Conservation (phyloP, 257 asterid genomes). For the Vinca minor region DNA sequence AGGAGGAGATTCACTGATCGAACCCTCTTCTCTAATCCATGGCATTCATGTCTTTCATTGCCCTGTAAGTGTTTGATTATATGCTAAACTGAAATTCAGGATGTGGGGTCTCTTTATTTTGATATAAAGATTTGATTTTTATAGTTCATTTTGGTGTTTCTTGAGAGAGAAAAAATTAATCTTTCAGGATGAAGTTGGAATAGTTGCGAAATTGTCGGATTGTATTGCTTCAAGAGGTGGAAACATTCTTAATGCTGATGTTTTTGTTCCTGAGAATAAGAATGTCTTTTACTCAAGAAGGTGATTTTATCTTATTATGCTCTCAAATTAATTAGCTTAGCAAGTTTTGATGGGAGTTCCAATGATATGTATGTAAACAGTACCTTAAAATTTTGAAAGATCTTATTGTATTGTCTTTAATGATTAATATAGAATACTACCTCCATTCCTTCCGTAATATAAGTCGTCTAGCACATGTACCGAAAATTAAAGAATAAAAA, state of each 20-base stretch:
- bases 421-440: background rate
- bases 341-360: too few species aligned
- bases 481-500: too few species aligned
- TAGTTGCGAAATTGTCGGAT: conserved; percentile 77
- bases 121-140: background rate
- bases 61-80: conserved; percentile 66
- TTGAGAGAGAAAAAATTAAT: too few species aligned
- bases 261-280: conserved; percentile 80
- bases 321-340: too few species aligned
- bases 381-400: too few species aligned
- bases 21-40: conserved; percentile 58
- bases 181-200: conserved; percentile 80
- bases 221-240: conserved; percentile 92
- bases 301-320: conserved; percentile 21
- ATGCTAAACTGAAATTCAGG: background rate
- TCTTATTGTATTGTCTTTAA: background rate
- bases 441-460: too few species aligned
- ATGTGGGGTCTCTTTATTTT: background rate
- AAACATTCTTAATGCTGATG: conserved; percentile 78
- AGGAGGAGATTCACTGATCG: conserved; percentile 36
- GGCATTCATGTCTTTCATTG: conserved; percentile 91
- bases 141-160: background rate
- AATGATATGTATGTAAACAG: too few species aligned
- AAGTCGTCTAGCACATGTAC: too few species aligned
- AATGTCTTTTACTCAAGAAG: conserved; percentile 86